These are phyloP conservation scores for Alternaria solani DNA, from an alignment of 2,329 filamentous ascomycete species.

Conservation along the genomic window DNA sequence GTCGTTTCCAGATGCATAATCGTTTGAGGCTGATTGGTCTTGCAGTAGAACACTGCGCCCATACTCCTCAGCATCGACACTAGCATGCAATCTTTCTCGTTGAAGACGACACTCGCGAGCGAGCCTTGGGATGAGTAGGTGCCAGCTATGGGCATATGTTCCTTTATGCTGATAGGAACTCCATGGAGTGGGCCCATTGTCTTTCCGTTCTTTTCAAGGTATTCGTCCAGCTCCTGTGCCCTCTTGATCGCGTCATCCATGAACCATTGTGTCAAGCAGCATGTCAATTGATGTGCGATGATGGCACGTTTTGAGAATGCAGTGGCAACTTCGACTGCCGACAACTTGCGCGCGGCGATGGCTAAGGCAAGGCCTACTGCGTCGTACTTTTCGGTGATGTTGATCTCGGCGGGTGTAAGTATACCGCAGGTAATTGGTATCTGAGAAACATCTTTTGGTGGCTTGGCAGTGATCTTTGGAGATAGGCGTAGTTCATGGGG, in stretches of 20 bases:
- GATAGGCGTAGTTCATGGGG: constrained; percentile 21
- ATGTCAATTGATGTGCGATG: constrained; percentile 27
- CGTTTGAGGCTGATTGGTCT: constrained; percentile 62
- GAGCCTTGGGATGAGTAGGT: constrained; percentile 66
- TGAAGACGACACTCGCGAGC: constrained; percentile 56
- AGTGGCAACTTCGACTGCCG: constrained; percentile 51
- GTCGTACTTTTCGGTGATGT: constrained; percentile 60
- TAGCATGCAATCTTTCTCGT: constrained; percentile 62
- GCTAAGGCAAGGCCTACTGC: constrained; percentile 53
- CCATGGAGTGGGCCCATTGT: constrained; percentile 54
- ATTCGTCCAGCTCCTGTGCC: constrained; percentile 51
- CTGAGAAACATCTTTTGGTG: constrained; percentile 28
- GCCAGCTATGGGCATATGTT: constrained; percentile 57
- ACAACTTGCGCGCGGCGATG: constrained; percentile 49
- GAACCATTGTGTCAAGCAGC: constrained; percentile 32
- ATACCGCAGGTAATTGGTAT: constrained; percentile 51
- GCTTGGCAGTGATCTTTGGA: constrained; percentile 16
- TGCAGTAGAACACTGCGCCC: constrained; percentile 61
- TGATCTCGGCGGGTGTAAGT: constrained; percentile 55
- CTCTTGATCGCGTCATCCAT: constrained; percentile 29
- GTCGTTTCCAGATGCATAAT: constrained; percentile 63
- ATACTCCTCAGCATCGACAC: constrained; percentile 61
- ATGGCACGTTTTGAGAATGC: constrained; percentile 33
- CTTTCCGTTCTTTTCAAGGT: constrained; percentile 46
- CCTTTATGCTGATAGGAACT: constrained; percentile 63